Conservation (phyloP, 305 asterid species). For the Solanum hybrid region DNA sequence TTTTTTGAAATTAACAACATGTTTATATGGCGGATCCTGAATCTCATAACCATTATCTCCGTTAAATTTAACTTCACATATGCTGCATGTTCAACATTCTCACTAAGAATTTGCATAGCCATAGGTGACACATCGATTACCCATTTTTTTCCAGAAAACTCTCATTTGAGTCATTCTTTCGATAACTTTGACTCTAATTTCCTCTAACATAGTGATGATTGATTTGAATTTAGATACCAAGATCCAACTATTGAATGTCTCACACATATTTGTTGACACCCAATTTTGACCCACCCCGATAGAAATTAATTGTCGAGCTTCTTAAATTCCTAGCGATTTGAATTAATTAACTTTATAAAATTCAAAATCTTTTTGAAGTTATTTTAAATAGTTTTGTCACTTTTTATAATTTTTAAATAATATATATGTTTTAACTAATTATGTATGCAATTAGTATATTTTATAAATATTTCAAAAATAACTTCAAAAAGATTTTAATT, state of each 20-base stretch:
- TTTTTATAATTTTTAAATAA: too few species aligned
- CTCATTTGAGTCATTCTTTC: neutral
- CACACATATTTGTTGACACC: neutral
- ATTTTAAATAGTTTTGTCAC: too few species aligned
- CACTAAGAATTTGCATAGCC: neutral
- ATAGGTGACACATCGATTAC: neutral
- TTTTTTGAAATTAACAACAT: neutral
- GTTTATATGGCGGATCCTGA: neutral
- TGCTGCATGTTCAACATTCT: neutral
- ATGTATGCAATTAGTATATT: too few species aligned
- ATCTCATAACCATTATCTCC: neutral
- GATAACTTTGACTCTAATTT: too few species aligned
- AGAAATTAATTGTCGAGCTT: too few species aligned
- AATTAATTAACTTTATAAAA: too few species aligned
- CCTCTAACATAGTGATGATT: neutral
- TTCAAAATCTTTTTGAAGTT: too few species aligned
- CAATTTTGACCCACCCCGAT: too few species aligned
- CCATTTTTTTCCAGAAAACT: neutral
- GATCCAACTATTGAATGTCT: neutral
- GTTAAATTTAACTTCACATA: neutral
- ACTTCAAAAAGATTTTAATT: too few species aligned
- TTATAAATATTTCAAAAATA: too few species aligned
- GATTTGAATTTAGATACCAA: neutral
- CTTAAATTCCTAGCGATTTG: too few species aligned
- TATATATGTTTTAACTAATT: too few species aligned